Base-by-base conservation (phyloP, 345 rosid species). In the Linum trigynum region DNA sequence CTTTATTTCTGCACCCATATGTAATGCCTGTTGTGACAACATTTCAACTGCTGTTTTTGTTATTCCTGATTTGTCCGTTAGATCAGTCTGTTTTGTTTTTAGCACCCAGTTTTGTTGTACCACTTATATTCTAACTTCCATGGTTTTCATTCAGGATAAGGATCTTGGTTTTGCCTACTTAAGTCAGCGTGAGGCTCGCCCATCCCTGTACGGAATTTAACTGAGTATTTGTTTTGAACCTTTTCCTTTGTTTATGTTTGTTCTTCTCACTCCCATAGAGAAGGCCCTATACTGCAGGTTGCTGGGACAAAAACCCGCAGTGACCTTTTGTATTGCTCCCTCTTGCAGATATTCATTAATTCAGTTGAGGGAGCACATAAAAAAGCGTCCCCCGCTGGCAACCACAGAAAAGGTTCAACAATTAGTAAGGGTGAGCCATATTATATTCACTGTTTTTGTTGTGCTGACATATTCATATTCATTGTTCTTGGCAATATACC, bases 381-480 rank as follows among this genome's bases (percentile, higher is more conserved):
- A 94, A 84, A 94, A 94, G 69, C 97, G 99, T 14, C 97, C 99
- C 23, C 96, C 99, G 59, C 78, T 94, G 40, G 96, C 96, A 71
- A 88, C 97, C 62, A 90, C 92, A 1, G 97, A 90, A 75, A 94
- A 90, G 83, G 87, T 88, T 73, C 97, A 94, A 73, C 99, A 84
- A 61, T 82, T 83, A 80, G 85, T 94, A 55, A 84, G 86, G 99
- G 99, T 94, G 79, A 81, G 92, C 55, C 39, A 64, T n/a, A 32
- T 57, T 51, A 16, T 41, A 2, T 23, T 35, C 45, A 38, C 41
- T 37, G 16, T 62, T 55, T 55, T 59, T 23, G 11, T 32, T 64
- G 35, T 7, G 3, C 7, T 57, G 37, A 35, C 40, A 39, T 59
- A 7, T 12, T 37, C 59, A 40, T 65, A 53, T 14, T n/a, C 59